Percentiles rank a stretch among this genome's conserved stretches.
These are phyloP conservation scores for Trichopus zeylanicus DNA, from an alignment of 116 monocot genomes.

Conservation along the genomic window DNA sequence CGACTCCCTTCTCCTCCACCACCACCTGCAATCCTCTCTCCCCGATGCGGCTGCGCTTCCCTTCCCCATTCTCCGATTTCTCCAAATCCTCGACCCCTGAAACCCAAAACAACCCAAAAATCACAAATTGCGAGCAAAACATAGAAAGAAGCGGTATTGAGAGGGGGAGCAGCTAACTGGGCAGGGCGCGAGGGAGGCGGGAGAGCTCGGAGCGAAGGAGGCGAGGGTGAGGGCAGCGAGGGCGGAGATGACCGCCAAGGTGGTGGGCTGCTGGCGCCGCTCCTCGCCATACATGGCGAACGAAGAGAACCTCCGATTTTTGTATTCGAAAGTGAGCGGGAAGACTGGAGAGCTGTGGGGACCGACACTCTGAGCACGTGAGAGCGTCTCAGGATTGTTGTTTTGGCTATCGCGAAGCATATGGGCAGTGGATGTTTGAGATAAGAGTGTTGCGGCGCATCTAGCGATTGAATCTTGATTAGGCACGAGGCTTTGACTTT, in stretches of 20 bases:
- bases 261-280: constrained; percentile 26
- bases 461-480: too few species aligned
- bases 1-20: constrained; percentile 26
- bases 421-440: too few species aligned
- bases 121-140: background rate
- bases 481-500: too few species aligned
- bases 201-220: constrained; percentile 76
- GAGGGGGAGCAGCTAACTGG: too few species aligned
- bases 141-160: background rate
- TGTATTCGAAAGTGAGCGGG: too few species aligned
- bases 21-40: constrained; percentile 6
- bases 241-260: constrained; percentile 60
- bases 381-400: too few species aligned
- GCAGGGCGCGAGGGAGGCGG: constrained; percentile 7
- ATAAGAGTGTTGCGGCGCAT: too few species aligned
- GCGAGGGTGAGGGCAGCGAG: constrained; percentile 63
- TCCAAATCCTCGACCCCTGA: constrained; percentile 1
- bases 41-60: background rate
- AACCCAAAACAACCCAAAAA: constrained; percentile 1
- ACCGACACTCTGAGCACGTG: too few species aligned
- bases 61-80: constrained; percentile 14
- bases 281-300: constrained; percentile 28
- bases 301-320: too few species aligned
- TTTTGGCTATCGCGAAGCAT: too few species aligned
- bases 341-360: too few species aligned